phyloP scores from a whole-genome alignment of 257 asterid species.

The Striga asiatica region DNA sequence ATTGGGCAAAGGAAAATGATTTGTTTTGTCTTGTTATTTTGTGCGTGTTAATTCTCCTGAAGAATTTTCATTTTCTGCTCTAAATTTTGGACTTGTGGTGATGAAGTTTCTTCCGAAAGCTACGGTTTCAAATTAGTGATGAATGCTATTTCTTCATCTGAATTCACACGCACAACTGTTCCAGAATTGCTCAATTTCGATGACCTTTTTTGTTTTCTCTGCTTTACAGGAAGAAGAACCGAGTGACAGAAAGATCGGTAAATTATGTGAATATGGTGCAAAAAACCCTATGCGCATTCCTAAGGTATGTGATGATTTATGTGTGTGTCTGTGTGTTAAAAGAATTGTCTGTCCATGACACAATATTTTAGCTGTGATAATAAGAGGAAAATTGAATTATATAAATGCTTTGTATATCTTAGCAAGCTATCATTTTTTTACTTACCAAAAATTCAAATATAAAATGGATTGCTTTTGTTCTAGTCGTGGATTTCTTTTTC shows the following conservation, averaged over 20 bases:
- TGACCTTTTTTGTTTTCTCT: slow-evolving; percentile 7
- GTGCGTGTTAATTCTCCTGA: no score
- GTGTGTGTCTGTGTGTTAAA: no score
- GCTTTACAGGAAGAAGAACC: slow-evolving; percentile 74
- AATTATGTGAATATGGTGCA: slow-evolving; percentile 86
- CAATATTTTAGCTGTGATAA: not conserved
- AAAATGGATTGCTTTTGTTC: not conserved
- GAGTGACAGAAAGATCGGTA: slow-evolving; percentile 84
- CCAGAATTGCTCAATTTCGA: slow-evolving; percentile 9
- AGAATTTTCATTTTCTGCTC: not conserved
- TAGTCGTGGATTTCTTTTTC: not conserved
- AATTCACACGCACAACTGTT: no score
- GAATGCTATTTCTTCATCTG: no score
- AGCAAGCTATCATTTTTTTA: not conserved
- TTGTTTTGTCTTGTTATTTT: no score
- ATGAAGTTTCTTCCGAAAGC: slow-evolving; percentile 2
- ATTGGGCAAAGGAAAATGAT: no score
- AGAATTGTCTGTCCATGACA: not conserved
- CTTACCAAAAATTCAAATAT: not conserved
- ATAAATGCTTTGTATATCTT: not conserved
- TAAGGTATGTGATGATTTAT: slow-evolving; percentile 62
- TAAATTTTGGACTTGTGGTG: not conserved
- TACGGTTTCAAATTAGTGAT: not conserved
- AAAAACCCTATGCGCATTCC: slow-evolving; percentile 97
- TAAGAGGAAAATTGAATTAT: not conserved